Conservation (phyloP, 139 green algal species). For the Chlorella sp. region DNA sequence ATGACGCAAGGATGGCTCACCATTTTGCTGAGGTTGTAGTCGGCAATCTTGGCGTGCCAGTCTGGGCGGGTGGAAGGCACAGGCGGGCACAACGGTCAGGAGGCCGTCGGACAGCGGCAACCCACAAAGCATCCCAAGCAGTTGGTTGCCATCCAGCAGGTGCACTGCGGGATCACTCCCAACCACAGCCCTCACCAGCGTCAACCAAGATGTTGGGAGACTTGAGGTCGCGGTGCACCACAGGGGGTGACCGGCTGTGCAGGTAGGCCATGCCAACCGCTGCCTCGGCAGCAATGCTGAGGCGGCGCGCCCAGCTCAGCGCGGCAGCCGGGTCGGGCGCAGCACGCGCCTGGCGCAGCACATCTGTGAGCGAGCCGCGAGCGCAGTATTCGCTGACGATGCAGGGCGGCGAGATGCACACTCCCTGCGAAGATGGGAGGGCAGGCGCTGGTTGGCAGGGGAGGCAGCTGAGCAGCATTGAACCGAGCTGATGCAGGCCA, state of each 20-base stretch:
- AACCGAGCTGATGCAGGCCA: background rate
- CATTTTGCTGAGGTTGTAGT: background rate
- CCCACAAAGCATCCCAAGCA: background rate
- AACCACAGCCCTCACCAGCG: background rate
- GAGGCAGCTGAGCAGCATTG: background rate
- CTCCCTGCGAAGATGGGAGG: background rate
- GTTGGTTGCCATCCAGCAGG: background rate
- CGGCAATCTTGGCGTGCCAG: background rate
- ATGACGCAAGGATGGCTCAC: no score
- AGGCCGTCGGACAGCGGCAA: background rate
- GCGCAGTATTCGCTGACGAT: background rate
- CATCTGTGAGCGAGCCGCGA: constrained; percentile 3
- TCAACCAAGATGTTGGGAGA: background rate
- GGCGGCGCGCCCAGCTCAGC: background rate
- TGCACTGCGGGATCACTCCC: background rate
- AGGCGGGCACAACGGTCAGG: background rate
- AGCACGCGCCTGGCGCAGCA: background rate
- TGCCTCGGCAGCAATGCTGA: background rate
- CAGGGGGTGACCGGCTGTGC: background rate
- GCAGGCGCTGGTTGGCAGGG: background rate
- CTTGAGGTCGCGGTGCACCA: background rate
- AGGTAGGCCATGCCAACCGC: background rate
- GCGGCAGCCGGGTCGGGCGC: no score
- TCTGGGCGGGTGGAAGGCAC: background rate
- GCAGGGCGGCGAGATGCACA: background rate